Evolutionary conservation across 108 stramenopile genomes (phyloP), one percentile per base, ranked within the genome.

Genomic region (Cyclotella atomus): DNA sequence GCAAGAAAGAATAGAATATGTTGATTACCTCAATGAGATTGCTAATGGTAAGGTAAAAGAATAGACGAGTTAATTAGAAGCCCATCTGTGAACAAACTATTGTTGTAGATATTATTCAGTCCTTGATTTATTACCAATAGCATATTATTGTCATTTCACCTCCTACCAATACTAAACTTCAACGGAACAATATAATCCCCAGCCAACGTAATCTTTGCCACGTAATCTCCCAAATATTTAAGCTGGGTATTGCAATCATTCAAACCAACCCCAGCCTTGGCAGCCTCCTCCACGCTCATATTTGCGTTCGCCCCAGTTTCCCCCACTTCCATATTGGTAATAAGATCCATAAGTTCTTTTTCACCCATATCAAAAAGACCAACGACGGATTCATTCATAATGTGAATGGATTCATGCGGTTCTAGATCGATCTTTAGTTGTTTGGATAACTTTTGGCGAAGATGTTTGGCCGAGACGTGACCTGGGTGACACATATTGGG

Each of bases 391-490:
- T 74, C 69, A 19, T 71, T 76, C 35, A 52, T 59, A 62, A 95
- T 81, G 36, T 87, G 88, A 21, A 95, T 67, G n/a, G 59, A 63
- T 75, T 95, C 94, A 60, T 88, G 79, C 1, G 75, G 83, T 53
- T 91, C 89, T 52, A 95, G 73, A 79, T 95, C 94, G 68, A 95
- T 95, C 65, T 87, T 87, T 2, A 95, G 82, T 60, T 95, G 94
- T 68, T 88, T 92, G 29, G 85, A 81, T 23, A 95, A 71, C 70
- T 95, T 92, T 14, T 89, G 68, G n/a, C 89, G 69, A 20, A 95
- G 44, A 59, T 84, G 67, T 25, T 68, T 53, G 19, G 89, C 83
- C 25, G 84, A 76, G 24, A 95, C 94, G 29, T 83, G 66, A 20
- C 90, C 89, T 16, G 93, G 91, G 59, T 91, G 84, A n/a, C 88